A percentile compares a stretch with the other conserved stretches of the same genome.
Conservation (phyloP, 75 land plant genomes). For the Selaginella moellendorffii region DNA sequence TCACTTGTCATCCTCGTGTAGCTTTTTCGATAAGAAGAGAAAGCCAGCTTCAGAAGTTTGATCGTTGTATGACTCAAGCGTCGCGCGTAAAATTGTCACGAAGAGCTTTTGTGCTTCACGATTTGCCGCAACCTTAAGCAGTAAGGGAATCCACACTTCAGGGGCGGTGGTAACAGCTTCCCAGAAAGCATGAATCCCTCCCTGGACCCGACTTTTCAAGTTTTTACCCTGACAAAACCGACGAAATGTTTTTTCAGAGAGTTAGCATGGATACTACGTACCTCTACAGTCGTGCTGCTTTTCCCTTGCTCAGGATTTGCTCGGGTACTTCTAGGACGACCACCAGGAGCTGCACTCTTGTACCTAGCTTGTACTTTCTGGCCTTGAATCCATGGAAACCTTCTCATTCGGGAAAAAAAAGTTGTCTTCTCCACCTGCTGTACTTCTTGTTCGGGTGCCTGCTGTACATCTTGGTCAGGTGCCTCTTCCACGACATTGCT, state of each 20-base stretch:
- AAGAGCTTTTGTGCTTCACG: slow-evolving; percentile 41
- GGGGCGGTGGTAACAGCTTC: slow-evolving; percentile 52
- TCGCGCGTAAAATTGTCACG: slow-evolving; percentile 28
- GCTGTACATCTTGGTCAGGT: neutral
- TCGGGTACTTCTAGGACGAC: neutral
- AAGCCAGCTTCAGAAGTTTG: neutral
- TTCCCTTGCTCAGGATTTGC: neutral
- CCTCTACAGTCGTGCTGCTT: neutral
- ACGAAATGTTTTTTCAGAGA: neutral
- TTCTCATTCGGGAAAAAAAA: neutral
- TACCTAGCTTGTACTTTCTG: neutral
- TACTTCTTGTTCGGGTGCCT: neutral
- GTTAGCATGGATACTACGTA: neutral
- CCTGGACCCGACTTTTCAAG: slow-evolving; percentile 23
- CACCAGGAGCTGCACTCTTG: neutral
- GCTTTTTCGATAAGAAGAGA: neutral
- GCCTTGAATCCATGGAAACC: neutral
- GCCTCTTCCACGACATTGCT: too few relatives aligned
- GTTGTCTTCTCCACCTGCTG: neutral
- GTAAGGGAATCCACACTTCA: slow-evolving; percentile 51
- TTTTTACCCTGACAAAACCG: slow-evolving; percentile 7
- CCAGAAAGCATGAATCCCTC: slow-evolving; percentile 33
- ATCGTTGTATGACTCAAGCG: neutral
- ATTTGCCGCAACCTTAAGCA: slow-evolving; percentile 34
- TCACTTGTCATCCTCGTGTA: neutral